Conservation (phyloP, 225 moss, liverwort and hornwort species). For the Marchantia paleacea region DNA sequence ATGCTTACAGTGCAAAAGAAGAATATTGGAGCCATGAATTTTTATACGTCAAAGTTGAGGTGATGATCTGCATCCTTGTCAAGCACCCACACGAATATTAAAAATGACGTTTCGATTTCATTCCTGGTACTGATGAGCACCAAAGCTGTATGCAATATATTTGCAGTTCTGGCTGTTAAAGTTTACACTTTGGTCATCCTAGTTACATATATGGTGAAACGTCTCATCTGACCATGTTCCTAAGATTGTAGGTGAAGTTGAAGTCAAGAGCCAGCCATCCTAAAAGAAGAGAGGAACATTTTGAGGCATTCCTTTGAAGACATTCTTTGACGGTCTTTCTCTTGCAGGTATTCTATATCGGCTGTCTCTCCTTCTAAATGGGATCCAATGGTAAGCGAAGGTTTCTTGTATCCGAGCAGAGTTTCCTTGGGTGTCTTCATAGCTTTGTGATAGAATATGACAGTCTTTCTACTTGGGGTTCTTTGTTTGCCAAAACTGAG, state of each 20-base stretch:
- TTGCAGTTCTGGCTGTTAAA: too few relatives aligned
- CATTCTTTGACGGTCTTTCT: not conserved
- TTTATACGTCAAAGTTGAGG: constrained; percentile 78
- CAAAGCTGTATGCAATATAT: not conserved
- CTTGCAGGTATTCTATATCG: constrained; percentile 57
- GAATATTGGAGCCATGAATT: constrained; percentile 68
- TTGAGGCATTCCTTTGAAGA: not conserved
- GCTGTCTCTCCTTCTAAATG: constrained; percentile 84
- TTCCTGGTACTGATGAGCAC: not conserved
- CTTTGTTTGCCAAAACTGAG: too few relatives aligned
- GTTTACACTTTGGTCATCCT: too few relatives aligned
- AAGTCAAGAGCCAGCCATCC: not conserved
- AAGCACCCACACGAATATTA: not conserved
- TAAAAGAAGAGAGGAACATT: not conserved
- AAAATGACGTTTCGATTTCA: not conserved
- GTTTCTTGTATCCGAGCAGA: not conserved
- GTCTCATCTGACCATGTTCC: too few relatives aligned
- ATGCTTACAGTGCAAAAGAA: constrained; percentile 87
- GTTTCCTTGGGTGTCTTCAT: not conserved
- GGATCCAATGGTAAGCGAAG: constrained; percentile 62
- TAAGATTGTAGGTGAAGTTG: too few relatives aligned
- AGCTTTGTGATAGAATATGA: not conserved
- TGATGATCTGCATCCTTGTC: constrained; percentile 24
- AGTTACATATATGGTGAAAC: too few relatives aligned
- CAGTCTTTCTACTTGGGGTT: too few relatives aligned